phyloP scores from a whole-genome alignment of 2,329 filamentous ascomycete species.

The Cercospora berteroae region DNA sequence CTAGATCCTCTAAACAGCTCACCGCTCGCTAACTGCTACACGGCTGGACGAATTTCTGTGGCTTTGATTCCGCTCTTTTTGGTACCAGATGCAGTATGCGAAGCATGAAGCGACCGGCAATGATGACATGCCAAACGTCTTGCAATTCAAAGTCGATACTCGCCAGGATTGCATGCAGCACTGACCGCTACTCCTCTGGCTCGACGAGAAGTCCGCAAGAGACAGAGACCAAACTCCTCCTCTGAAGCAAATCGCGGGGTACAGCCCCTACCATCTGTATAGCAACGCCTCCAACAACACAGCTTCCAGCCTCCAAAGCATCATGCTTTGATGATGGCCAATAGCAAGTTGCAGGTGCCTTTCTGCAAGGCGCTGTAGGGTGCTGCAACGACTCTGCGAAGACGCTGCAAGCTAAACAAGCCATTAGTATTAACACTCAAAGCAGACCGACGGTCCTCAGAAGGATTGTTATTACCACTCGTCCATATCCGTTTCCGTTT shows the following conservation, averaged over 20 bases:
- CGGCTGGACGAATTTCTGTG: neutral
- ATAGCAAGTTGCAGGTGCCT: neutral
- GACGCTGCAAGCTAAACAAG: neutral
- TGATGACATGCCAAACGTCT: neutral
- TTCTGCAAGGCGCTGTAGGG: neutral
- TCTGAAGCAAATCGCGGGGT: neutral
- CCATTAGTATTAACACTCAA: neutral
- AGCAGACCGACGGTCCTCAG: neutral
- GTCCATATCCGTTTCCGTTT: neutral
- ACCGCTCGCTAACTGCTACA: neutral
- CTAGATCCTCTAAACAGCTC: neutral
- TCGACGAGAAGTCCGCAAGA: neutral
- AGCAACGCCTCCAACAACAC: neutral
- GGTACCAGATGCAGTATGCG: neutral
- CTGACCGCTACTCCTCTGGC: neutral
- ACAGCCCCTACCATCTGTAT: neutral
- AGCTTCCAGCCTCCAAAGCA: neutral
- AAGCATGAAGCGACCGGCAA: neutral
- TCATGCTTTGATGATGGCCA: neutral
- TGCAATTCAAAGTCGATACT: neutral
- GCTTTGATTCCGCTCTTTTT: neutral
- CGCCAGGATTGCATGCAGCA: neutral
- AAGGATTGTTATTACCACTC: neutral
- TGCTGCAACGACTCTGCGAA: neutral
- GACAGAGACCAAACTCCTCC: neutral